These are phyloP conservation scores for Blastocystis sp. DNA, from an alignment of 352 stramenopile species.

Conservation along the genomic window DNA sequence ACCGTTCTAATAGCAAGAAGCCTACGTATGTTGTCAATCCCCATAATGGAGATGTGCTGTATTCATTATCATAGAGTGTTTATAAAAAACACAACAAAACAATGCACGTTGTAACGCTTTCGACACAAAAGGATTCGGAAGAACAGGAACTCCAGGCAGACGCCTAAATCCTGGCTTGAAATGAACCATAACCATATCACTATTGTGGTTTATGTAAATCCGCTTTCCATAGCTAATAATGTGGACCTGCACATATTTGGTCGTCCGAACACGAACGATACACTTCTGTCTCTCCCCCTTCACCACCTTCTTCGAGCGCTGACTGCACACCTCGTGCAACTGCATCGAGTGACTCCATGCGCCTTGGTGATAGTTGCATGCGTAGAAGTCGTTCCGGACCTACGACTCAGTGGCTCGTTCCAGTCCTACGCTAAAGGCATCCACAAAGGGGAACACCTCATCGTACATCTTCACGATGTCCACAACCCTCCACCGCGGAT, in stretches of 20 bases:
- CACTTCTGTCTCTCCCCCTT: background rate
- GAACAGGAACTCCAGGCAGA: background rate
- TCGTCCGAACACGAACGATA: background rate
- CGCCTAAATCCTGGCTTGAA: slow-evolving; percentile 8
- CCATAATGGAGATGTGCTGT: background rate
- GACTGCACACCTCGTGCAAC: background rate
- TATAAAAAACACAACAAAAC: background rate
- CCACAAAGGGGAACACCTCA: background rate
- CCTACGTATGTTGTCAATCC: background rate
- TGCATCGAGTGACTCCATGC: background rate
- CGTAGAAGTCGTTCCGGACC: slow-evolving; percentile 3
- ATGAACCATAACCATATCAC: slow-evolving; percentile 50
- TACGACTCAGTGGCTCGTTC: background rate
- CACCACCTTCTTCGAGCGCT: background rate
- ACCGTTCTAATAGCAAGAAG: background rate
- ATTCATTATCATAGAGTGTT: background rate
- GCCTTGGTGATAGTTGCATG: background rate
- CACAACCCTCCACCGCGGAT: background rate
- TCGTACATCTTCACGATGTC: slow-evolving; percentile 39
- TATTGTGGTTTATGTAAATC: background rate
- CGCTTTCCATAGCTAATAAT: background rate
- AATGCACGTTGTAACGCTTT: background rate
- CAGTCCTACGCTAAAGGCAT: background rate
- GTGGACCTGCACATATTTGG: slow-evolving; percentile 1
- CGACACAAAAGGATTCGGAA: background rate